These are phyloP conservation scores for Ammopiptanthus mongolicus DNA, from an alignment of 306 rosid species.

Conservation along the genomic window DNA sequence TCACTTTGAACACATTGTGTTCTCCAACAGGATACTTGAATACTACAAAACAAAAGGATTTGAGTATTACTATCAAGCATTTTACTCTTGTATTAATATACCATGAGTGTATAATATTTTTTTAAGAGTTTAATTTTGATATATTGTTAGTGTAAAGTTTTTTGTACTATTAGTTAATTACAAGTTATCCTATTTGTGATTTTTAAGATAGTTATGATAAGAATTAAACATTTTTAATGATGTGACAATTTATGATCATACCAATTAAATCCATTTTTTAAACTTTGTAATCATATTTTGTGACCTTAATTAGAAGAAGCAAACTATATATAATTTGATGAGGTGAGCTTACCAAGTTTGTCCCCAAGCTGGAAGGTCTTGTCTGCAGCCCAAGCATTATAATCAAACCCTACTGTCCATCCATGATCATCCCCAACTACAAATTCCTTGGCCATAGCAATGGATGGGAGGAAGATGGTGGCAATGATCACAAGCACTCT, in stretches of 20 bases:
- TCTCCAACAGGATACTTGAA: conserved; percentile 8
- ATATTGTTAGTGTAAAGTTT: no score
- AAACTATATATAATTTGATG: not conserved
- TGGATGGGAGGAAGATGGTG: not conserved
- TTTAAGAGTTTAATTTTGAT: no score
- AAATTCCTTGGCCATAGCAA: not conserved
- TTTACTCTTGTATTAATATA: not conserved
- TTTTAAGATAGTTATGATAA: no score
- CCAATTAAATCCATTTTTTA: no score
- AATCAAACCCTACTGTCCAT: conserved; percentile 2
- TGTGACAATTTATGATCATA: no score
- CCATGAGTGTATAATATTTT: not conserved
- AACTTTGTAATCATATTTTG: not conserved
- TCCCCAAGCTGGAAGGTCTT: conserved; percentile 7
- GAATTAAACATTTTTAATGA: no score
- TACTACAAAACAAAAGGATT: not conserved
- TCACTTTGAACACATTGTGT: conserved; percentile 16
- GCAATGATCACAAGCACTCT: not conserved
- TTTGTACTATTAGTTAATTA: no score
- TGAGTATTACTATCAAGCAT: not conserved
- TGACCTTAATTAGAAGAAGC: not conserved
- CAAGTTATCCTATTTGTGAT: no score
- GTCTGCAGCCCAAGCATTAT: conserved; percentile 6
- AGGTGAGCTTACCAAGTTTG: not conserved
- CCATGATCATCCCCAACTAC: conserved; percentile 19